Conservation (phyloP, 768 basidiomycete species). For the Pleurotus djamor region DNA sequence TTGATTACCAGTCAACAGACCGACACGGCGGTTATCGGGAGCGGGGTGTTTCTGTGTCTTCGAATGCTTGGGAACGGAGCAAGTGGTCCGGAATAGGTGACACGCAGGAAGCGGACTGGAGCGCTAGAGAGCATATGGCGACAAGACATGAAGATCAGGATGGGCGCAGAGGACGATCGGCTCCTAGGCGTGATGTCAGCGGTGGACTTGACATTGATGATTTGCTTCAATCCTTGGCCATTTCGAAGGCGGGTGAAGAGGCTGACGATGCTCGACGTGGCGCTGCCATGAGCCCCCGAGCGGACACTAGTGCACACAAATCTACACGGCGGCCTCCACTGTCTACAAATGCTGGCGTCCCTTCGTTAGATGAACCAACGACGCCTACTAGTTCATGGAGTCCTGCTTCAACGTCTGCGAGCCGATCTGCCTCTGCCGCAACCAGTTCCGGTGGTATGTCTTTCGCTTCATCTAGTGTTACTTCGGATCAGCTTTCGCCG, state of each 20-base stretch:
- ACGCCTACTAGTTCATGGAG: constrained; percentile 2
- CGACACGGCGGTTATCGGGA: background rate
- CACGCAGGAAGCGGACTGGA: background rate
- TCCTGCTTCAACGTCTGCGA: constrained; percentile 2
- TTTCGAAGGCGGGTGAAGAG: background rate
- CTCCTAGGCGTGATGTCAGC: background rate
- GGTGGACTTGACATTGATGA: background rate
- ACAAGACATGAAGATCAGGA: background rate
- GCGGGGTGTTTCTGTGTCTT: background rate
- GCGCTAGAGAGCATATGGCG: background rate
- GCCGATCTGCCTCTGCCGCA: background rate
- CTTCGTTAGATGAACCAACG: background rate
- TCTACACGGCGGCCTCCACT: background rate
- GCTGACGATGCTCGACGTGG: too few species aligned
- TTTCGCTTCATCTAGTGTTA: constrained; percentile 1
- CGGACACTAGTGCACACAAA: background rate
- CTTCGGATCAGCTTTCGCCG: constrained; percentile 1
- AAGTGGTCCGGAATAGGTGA: too few species aligned
- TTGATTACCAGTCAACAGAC: background rate
- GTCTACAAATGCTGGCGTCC: background rate
- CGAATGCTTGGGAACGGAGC: background rate
- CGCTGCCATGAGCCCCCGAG: too few species aligned
- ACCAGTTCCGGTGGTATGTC: constrained; percentile 3
- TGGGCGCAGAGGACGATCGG: background rate
- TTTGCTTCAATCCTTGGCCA: background rate